A percentile compares a stretch with the other conserved stretches of the same genome.
phyloP scores from a whole-genome alignment of 2,329 filamentous ascomycete species.

The Penicillium sp. region DNA sequence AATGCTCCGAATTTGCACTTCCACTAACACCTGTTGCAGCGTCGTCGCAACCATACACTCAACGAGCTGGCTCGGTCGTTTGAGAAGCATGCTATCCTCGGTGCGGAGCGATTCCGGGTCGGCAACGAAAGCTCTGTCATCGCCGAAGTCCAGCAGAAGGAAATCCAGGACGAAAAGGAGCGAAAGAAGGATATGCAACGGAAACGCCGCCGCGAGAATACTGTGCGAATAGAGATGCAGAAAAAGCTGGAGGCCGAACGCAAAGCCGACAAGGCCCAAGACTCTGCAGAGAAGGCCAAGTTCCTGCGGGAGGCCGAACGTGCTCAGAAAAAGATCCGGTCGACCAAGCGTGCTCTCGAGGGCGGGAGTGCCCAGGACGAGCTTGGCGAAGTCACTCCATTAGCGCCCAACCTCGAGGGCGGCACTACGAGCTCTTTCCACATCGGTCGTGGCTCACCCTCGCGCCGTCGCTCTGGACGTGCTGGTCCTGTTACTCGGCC shows the following conservation, averaged over 20 bases:
- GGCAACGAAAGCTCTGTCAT: slow-evolving; percentile 79
- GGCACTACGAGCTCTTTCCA: slow-evolving; percentile 85
- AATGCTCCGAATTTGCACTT: not conserved
- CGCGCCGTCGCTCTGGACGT: slow-evolving; percentile 58
- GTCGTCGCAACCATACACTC: slow-evolving; percentile 60
- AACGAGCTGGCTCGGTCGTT: slow-evolving; percentile 62
- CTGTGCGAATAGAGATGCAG: slow-evolving; percentile 81
- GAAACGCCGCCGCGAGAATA: slow-evolving; percentile 92
- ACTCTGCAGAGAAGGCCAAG: slow-evolving; percentile 79
- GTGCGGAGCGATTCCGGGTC: slow-evolving; percentile 74
- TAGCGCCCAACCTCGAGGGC: slow-evolving; percentile 80
- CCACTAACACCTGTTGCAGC: slow-evolving; percentile 44
- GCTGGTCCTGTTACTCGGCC: slow-evolving; percentile 60
- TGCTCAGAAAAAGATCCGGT: slow-evolving; percentile 87
- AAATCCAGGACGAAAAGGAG: slow-evolving; percentile 93
- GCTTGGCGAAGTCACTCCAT: slow-evolving; percentile 68
- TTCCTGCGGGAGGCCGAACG: slow-evolving; percentile 84
- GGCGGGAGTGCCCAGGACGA: slow-evolving; percentile 76
- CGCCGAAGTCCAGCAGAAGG: slow-evolving; percentile 83
- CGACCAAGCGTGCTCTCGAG: slow-evolving; percentile 83
- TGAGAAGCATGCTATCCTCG: slow-evolving; percentile 66
- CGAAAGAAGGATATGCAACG: slow-evolving; percentile 99
- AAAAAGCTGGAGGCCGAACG: slow-evolving; percentile 80
- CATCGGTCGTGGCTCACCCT: slow-evolving; percentile 58
- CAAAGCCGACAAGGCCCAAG: slow-evolving; percentile 74